phyloP scores from a whole-genome alignment of 108 stramenopile species.

The Pseudonitzschia pungens region DNA sequence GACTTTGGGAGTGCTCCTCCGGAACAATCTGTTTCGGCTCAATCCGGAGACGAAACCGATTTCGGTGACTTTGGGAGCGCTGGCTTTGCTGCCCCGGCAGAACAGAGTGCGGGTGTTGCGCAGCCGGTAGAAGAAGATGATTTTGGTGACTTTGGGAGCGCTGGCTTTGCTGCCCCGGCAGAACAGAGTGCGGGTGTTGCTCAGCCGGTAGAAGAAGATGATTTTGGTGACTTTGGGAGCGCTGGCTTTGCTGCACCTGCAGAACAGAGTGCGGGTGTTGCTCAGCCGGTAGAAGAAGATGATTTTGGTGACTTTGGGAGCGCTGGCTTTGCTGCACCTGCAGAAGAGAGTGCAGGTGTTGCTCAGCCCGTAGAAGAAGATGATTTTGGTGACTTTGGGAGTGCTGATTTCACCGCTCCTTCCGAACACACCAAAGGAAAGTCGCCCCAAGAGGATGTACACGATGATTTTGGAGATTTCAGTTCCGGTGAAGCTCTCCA shows the following conservation, averaged over 20 bases:
- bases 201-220: background rate
- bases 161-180: background rate
- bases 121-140: background rate
- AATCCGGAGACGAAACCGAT: background rate
- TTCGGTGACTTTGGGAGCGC: conserved; percentile 34
- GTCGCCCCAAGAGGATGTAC: background rate
- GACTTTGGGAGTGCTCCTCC: too few species aligned
- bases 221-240: conserved; percentile 30
- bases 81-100: background rate
- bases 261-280: too few species aligned
- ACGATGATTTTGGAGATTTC: conserved; percentile 18
- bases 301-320: conserved; percentile 20
- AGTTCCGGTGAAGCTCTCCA: background rate
- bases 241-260: background rate
- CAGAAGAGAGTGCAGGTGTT: background rate
- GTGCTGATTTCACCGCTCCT: conserved; percentile 3
- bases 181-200: background rate
- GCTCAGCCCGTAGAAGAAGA: background rate
- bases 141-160: conserved; percentile 20
- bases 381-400: conserved; percentile 7
- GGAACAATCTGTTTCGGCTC: background rate
- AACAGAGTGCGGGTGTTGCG: background rate
- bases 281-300: conserved; percentile 19
- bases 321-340: background rate
- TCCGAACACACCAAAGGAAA: background rate